phyloP scores from a whole-genome alignment of 2,329 filamentous ascomycete species.

The Monilinia aucupariae region DNA sequence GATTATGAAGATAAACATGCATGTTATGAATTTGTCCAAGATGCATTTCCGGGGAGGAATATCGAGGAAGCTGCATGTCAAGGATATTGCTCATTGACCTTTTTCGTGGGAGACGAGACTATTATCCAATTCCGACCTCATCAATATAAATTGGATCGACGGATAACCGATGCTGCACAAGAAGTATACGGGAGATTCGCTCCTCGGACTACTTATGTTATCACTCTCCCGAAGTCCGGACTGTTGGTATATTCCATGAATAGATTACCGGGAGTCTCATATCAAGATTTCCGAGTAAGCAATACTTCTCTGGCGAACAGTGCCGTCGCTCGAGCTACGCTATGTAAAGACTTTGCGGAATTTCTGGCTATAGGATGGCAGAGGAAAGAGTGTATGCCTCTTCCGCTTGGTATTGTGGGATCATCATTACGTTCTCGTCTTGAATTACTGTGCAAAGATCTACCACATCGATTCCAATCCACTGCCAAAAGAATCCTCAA shows the following conservation, averaged over 20 bases:
- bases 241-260: slow-evolving; percentile 40
- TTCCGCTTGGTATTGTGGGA: slow-evolving; percentile 38
- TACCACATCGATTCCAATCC: slow-evolving; percentile 36
- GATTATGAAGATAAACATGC: slow-evolving; percentile 20
- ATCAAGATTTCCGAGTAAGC: slow-evolving; percentile 34
- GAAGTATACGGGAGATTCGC: slow-evolving; percentile 40
- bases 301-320: background rate
- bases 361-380: slow-evolving; percentile 40
- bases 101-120: slow-evolving; percentile 38
- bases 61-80: slow-evolving; percentile 39
- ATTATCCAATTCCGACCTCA: slow-evolving; percentile 47
- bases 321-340: slow-evolving; percentile 26
- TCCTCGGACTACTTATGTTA: slow-evolving; percentile 40
- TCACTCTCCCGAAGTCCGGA: slow-evolving; percentile 32
- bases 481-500: slow-evolving; percentile 26
- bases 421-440: slow-evolving; percentile 40
- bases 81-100: slow-evolving; percentile 49
- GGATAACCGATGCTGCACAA: slow-evolving; percentile 37
- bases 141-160: slow-evolving; percentile 40
- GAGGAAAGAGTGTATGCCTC: slow-evolving; percentile 17
- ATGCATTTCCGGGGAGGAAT: slow-evolving; percentile 33
- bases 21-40: slow-evolving; percentile 36
- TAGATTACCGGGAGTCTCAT: slow-evolving; percentile 39
- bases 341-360: slow-evolving; percentile 41
- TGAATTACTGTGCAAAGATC: slow-evolving; percentile 34